phyloP scores from a whole-genome alignment of 139 green algal genomes.

The Picochlorum sp. region DNA sequence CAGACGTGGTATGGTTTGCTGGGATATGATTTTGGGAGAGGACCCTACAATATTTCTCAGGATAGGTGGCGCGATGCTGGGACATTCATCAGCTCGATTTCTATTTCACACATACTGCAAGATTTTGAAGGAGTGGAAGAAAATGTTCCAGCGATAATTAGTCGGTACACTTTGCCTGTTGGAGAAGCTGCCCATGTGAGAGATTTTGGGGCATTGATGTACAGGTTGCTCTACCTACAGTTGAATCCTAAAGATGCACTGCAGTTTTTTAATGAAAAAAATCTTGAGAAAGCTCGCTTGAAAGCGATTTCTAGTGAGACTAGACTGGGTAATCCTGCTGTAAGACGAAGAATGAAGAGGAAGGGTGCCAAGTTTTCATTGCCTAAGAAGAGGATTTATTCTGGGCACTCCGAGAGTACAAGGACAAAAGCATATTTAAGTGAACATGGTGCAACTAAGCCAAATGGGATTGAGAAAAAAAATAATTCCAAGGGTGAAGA shows the following conservation, averaged over 20 bases:
- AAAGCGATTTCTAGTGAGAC: neutral
- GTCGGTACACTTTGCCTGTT: slow-evolving; percentile 30
- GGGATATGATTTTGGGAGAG: slow-evolving; percentile 85
- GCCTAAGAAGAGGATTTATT: neutral
- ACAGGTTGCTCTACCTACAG: slow-evolving; percentile 40
- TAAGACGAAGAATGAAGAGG: neutral
- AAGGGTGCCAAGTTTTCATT: neutral
- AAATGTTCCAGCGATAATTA: slow-evolving; percentile 29
- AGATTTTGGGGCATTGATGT: slow-evolving; percentile 47
- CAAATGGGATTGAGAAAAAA: too few relatives aligned
- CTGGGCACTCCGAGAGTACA: neutral
- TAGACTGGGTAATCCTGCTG: neutral
- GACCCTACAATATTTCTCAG: slow-evolving; percentile 60
- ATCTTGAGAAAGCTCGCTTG: neutral
- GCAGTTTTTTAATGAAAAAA: slow-evolving; percentile 11
- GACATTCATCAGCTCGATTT: slow-evolving; percentile 13
- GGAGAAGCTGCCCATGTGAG: neutral
- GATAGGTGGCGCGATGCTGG: slow-evolving; percentile 9
- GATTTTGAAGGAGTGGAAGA: slow-evolving; percentile 45
- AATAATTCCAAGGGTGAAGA: too few relatives aligned
- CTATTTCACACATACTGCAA: slow-evolving; percentile 29
- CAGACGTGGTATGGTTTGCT: slow-evolving; percentile 88
- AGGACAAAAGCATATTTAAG: neutral
- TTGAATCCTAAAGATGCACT: slow-evolving; percentile 27
- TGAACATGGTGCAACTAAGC: too few relatives aligned